phyloP scores from a whole-genome alignment of 2,329 filamentous ascomycete species.

The Cordyceps javanica region DNA sequence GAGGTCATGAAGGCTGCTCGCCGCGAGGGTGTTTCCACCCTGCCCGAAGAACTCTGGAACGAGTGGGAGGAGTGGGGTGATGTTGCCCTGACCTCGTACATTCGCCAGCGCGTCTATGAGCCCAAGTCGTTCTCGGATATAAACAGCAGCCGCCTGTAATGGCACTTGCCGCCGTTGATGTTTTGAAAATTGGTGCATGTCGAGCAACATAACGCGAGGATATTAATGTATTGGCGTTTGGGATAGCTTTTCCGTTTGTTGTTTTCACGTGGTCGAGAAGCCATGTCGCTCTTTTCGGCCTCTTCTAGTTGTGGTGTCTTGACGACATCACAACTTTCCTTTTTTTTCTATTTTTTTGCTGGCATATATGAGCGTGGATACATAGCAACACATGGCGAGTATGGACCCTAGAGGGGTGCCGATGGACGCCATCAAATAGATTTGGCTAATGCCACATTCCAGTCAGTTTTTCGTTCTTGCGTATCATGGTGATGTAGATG shows the following conservation, averaged over 20 bases:
- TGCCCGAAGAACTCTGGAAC: constrained; percentile 63
- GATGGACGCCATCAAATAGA: constrained; percentile 4
- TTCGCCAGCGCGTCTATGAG: constrained; percentile 56
- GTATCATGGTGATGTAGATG: background rate
- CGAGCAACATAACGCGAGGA: constrained; percentile 3
- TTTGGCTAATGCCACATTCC: constrained; percentile 1
- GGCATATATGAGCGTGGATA: constrained; percentile 9
- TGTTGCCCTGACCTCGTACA: constrained; percentile 53
- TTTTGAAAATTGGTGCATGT: background rate
- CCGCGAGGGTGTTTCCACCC: constrained; percentile 65
- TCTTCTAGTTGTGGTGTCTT: background rate
- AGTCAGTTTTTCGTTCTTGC: background rate
- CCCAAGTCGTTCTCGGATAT: constrained; percentile 40
- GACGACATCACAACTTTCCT: background rate
- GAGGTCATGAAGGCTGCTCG: constrained; percentile 93
- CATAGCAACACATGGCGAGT: constrained; percentile 1
- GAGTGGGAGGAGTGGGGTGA: constrained; percentile 69
- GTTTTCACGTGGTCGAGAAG: background rate
- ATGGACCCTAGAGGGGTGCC: background rate
- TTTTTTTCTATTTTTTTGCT: background rate
- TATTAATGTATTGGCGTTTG: constrained; percentile 9
- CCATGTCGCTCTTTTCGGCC: background rate
- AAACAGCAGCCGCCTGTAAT: constrained; percentile 26
- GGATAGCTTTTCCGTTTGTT: background rate
- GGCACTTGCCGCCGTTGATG: background rate